These are phyloP conservation scores for Boechera stricta DNA, from an alignment of 345 rosid genomes.

Conservation along the genomic window DNA sequence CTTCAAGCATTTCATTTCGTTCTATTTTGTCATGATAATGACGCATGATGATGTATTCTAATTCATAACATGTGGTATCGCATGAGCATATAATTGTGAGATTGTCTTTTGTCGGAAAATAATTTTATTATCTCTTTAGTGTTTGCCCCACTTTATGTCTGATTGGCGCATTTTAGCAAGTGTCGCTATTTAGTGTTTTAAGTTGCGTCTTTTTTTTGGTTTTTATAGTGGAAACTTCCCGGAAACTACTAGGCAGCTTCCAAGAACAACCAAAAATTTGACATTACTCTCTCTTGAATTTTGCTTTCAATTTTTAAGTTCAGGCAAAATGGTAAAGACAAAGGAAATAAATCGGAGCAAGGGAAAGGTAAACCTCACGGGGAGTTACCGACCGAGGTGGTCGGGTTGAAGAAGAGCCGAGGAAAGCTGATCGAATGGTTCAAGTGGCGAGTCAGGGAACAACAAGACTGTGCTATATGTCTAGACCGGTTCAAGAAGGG, in stretches of 20 bases:
- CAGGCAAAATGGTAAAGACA: conserved; percentile 48
- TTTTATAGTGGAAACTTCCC: conserved; percentile 16
- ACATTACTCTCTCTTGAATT: conserved; percentile 12
- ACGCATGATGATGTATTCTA: conserved; percentile 30
- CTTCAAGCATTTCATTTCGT: conserved; percentile 1
- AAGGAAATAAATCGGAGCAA: conserved; percentile 23
- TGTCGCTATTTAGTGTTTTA: neutral
- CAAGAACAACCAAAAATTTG: neutral
- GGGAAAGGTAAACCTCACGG: conserved; percentile 11
- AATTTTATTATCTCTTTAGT: conserved; percentile 9
- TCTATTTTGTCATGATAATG: conserved; percentile 19
- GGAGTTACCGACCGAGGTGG: conserved; percentile 50
- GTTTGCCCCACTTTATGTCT: neutral
- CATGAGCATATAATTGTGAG: conserved; percentile 41
- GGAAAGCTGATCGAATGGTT: conserved; percentile 57
- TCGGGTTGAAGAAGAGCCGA: conserved; percentile 47
- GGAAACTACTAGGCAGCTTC: conserved; percentile 40
- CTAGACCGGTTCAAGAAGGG: conserved; percentile 64
- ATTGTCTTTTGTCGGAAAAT: conserved; percentile 26
- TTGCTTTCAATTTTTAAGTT: conserved; percentile 24
- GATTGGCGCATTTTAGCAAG: conserved; percentile 30
- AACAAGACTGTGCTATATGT: conserved; percentile 78
- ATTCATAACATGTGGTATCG: conserved; percentile 39
- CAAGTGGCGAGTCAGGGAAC: conserved; percentile 60
- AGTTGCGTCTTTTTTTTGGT: conserved; percentile 12